Evolutionary conservation across 495 filamentous ascomycete genomes (phyloP), one percentile per base, ranked within the genome.

Genomic region (Talaromyces trachyspermus): DNA sequence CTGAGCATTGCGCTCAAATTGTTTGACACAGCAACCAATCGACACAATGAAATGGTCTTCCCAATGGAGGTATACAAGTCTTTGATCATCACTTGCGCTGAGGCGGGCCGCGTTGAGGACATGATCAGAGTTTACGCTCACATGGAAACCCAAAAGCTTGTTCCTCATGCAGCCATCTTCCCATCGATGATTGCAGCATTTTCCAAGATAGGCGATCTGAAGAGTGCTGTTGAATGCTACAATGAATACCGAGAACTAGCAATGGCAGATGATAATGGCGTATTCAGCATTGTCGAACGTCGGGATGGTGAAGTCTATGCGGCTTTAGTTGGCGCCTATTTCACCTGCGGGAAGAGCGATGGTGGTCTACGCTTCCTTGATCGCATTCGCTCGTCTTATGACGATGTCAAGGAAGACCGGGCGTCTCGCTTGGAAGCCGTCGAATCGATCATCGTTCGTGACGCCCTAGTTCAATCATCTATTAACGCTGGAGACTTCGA

Each of bases 181-280:
- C 80, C 88, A 2, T 75, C 81, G 11, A 95, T 98, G 87, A 97
- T 98, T 57, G 79, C 86, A 30, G 89, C 88, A 0, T 97, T 95
- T 58, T 89, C 85, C 36, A 76, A 76, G 23, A 75, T 74, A 4
- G 83, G 88, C 12, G 88, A 98, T 56, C 72, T 97, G 29, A 71
- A 74, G 56, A 91, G 85, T 52, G 94, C 88, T n/a, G 83, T 95
- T 9, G 92, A 97, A 56, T 88, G 87, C 68, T 96, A 95, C 67
- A 87, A 94, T 53, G 88, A 90, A 63, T 98, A 97, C 73, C 88
- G 86, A 57, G 71, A 75, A 9, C 74, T 95, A 12, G 91, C 88
- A 22, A 77, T 92, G 50, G 82, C 81, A 22, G 76, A 92, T 54
- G 85, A 95, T 63, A 76, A 76, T 27, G 89, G 89, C 20, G 75